phyloP scores from a whole-genome alignment of 768 basidiomycete species.

The Rhizopogon vinicolor region DNA sequence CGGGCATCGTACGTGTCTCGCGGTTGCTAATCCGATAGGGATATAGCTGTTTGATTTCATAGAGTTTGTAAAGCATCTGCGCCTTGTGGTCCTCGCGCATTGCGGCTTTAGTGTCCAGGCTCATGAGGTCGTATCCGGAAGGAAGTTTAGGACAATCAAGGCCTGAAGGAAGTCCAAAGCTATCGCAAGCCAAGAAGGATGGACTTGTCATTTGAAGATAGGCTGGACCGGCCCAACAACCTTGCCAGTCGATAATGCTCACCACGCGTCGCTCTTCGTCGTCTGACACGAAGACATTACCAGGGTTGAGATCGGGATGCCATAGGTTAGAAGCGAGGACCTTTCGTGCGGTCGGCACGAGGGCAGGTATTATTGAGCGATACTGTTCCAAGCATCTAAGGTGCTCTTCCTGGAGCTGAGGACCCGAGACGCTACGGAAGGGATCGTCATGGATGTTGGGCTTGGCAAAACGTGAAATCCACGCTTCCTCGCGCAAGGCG shows the following conservation, averaged over 20 bases:
- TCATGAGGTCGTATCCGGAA: constrained; percentile 7
- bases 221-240: constrained; percentile 11
- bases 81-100: constrained; percentile 9
- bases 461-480: constrained; percentile 7
- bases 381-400: constrained; percentile 16
- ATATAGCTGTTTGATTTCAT: constrained; percentile 13
- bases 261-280: constrained; percentile 12
- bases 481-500: constrained; percentile 16
- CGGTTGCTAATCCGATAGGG: constrained; percentile 9
- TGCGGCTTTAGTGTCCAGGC: constrained; percentile 3
- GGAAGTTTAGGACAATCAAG: constrained; percentile 12
- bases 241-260: constrained; percentile 28
- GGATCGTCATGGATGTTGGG: constrained; percentile 13
- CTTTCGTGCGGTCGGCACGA: constrained; percentile 16
- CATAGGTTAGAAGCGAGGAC: constrained; percentile 19
- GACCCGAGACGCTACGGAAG: constrained; percentile 10
- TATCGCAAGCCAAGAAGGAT: constrained; percentile 6
- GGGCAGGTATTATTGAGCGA: constrained; percentile 16
- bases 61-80: constrained; percentile 12
- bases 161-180: constrained; percentile 3
- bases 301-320: constrained; percentile 24
- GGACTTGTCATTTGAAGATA: constrained; percentile 12
- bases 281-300: constrained; percentile 21
- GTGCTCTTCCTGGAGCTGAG: constrained; percentile 14
- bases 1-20: constrained; percentile 10